Percentiles rank a stretch among this genome's conserved stretches.
These are phyloP conservation scores for Ampelomyces quisqualis DNA, from an alignment of 2,329 filamentous ascomycete species.

Conservation along the genomic window DNA sequence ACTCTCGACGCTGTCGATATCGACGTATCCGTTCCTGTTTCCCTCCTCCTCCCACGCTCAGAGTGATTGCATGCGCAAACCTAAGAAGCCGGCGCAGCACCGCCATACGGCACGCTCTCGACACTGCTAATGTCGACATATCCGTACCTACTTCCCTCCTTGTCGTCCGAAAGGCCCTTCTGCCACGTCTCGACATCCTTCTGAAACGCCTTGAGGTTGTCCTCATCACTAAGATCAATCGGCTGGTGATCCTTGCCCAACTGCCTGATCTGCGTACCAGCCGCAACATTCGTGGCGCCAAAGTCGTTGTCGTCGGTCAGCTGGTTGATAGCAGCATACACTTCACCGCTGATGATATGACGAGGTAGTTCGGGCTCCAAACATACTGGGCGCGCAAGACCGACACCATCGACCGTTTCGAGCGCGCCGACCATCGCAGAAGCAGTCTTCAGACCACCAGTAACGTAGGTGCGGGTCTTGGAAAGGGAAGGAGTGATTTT, in stretches of 20 bases:
- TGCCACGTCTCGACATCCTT: conserved; percentile 52
- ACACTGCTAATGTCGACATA: conserved; percentile 49
- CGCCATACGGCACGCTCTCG: conserved; percentile 42
- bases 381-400: conserved; percentile 56
- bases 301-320: conserved; percentile 56
- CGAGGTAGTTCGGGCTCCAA: conserved; percentile 53
- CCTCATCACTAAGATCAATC: conserved; percentile 53
- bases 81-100: conserved; percentile 9
- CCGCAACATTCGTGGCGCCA: conserved; percentile 49
- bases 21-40: no score
- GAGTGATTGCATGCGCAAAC: no score
- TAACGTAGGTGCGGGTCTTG: conserved; percentile 60
- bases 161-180: conserved; percentile 45
- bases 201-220: conserved; percentile 52
- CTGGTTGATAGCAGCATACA: conserved; percentile 50
- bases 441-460: conserved; percentile 58
- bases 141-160: conserved; percentile 45
- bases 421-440: conserved; percentile 61
- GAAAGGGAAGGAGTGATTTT: conserved; percentile 55
- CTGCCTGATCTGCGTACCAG: conserved; percentile 55
- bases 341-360: conserved; percentile 49
- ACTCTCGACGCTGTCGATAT: no score
- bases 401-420: conserved; percentile 60
- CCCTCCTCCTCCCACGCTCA: no score
- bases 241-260: conserved; percentile 56